Conservation (phyloP, 345 rosid genomes). For the Punica granatum region DNA sequence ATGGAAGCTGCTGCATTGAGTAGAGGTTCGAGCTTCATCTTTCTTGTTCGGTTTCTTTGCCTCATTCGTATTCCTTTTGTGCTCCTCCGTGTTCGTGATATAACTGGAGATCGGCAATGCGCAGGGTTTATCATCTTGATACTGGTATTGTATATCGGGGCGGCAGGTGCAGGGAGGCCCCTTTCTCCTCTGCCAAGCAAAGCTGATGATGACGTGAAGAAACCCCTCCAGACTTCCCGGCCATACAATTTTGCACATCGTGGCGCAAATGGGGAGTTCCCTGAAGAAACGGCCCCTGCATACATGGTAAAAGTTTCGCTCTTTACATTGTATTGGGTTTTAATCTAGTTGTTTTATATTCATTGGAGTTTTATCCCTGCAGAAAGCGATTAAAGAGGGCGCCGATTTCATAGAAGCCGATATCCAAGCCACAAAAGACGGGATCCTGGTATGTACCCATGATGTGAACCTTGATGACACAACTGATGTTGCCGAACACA, state of each 20-base stretch:
- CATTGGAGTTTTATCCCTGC: not conserved
- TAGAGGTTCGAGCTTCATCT: not conserved
- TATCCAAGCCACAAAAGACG: conserved; percentile 34
- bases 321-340: not conserved
- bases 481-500: conserved; percentile 25
- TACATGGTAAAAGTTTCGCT: conserved; percentile 19
- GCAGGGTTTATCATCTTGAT: conserved; percentile 2
- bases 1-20: not conserved
- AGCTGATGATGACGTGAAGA: not conserved
- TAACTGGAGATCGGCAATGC: not conserved
- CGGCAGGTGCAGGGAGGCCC: conserved; percentile 6
- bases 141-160: not conserved
- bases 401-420: conserved; percentile 39
- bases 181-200: conserved; percentile 9
- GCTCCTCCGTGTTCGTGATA: not conserved
- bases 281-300: conserved; percentile 40
- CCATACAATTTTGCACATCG: conserved; percentile 39
- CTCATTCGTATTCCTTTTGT: not conserved
- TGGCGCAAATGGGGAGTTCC: conserved; percentile 39
- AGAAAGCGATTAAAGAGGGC: conserved; percentile 43
- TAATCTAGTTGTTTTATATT: not conserved
- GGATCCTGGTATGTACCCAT: conserved; percentile 33
- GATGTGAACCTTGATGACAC: conserved; percentile 31
- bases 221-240: conserved; percentile 30
- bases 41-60: not conserved